Percentiles rank a stretch among this genome's conserved stretches.
These are phyloP conservation scores for Conticribra guillardii DNA, from an alignment of 108 stramenopile species.

Conservation along the genomic window DNA sequence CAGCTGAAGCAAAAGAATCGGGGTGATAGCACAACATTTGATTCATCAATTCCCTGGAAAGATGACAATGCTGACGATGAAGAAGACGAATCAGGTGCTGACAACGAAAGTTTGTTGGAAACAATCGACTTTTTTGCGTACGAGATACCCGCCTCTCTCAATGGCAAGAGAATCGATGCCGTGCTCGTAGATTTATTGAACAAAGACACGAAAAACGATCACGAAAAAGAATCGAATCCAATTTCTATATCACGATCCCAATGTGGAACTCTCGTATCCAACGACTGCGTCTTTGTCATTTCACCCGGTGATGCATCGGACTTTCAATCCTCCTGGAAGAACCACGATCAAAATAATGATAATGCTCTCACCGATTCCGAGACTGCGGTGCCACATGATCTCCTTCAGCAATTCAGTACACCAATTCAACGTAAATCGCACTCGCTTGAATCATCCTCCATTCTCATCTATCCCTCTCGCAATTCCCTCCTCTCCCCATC, in stretches of 20 bases:
- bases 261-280: slow-evolving; percentile 45
- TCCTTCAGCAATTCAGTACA: slow-evolving; percentile 21
- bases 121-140: slow-evolving; percentile 22
- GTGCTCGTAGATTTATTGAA: slow-evolving; percentile 44
- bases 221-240: slow-evolving; percentile 10
- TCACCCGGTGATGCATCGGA: slow-evolving; percentile 30
- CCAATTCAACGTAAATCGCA: slow-evolving; percentile 43
- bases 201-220: slow-evolving; percentile 13
- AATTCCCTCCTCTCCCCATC: slow-evolving; percentile 44
- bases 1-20: slow-evolving; percentile 15
- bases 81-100: slow-evolving; percentile 7
- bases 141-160: slow-evolving; percentile 14
- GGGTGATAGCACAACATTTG: not conserved
- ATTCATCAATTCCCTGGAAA: not conserved
- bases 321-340: slow-evolving; percentile 9
- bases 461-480: slow-evolving; percentile 52
- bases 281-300: slow-evolving; percentile 37
- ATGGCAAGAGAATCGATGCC: slow-evolving; percentile 47
- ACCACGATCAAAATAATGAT: not conserved
- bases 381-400: slow-evolving; percentile 16
- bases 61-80: not conserved
- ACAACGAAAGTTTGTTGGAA: slow-evolving; percentile 23
- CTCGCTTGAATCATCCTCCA: slow-evolving; percentile 29
- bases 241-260: slow-evolving; percentile 46
- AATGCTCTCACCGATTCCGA: not conserved